These are phyloP conservation scores for Blastomyces parvus DNA, from an alignment of 2,329 filamentous ascomycete genomes.

Conservation along the genomic window DNA sequence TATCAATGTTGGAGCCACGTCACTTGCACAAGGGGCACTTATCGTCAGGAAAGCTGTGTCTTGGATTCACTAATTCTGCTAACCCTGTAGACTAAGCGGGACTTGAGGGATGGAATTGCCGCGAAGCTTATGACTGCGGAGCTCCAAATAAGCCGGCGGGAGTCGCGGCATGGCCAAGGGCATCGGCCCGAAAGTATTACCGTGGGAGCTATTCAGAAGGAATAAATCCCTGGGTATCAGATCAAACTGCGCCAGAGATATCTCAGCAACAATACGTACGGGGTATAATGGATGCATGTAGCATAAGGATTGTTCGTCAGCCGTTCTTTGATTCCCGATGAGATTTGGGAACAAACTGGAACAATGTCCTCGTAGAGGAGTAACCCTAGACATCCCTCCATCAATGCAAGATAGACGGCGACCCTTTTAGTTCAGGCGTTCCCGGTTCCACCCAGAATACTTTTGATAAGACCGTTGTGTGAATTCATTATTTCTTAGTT, in stretches of 20 bases:
- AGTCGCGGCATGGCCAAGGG: background rate
- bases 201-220: background rate
- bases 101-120: background rate
- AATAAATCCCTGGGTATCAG: background rate
- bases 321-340: background rate
- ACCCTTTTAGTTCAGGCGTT: background rate
- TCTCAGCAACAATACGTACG: background rate
- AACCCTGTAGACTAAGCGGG: background rate
- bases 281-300: background rate
- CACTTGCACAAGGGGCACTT: background rate
- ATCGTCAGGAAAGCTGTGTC: background rate
- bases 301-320: background rate
- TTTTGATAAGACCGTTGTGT: background rate
- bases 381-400: background rate
- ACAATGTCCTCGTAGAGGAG: background rate
- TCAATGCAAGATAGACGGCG: background rate
- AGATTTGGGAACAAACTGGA: background rate
- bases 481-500: background rate
- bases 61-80: background rate
- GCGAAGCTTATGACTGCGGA: background rate
- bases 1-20: constrained; percentile 2
- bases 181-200: constrained; percentile 2
- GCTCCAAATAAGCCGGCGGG: no score
- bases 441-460: background rate
- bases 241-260: background rate